Evolutionary conservation across 768 basidiomycete species (phyloP).

Genomic region (Podaxis pistillaris): DNA sequence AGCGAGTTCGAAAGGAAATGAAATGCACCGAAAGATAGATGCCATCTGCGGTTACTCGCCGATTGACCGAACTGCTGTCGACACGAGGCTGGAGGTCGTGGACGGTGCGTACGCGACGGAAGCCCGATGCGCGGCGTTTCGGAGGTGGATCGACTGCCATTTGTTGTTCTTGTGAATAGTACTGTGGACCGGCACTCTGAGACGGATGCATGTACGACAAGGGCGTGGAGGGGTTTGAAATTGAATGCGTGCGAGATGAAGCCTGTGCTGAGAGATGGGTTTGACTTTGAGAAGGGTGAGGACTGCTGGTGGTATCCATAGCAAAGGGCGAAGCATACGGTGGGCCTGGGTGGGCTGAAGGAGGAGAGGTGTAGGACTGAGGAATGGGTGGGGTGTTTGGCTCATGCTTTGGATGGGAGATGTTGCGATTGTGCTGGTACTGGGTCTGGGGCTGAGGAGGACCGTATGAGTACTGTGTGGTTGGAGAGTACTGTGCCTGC

Average conservation of each 20-base stretch:
- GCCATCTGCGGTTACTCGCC: conserved; percentile 78
- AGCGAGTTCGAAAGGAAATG: conserved; percentile 2
- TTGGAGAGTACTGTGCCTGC: conserved; percentile 66
- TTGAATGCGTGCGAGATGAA: conserved; percentile 51
- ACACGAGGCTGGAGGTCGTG: conserved; percentile 78
- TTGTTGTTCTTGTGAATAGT: conserved; percentile 62
- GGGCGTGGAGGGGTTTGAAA: conserved; percentile 72
- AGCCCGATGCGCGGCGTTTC: conserved; percentile 71
- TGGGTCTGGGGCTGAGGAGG: conserved; percentile 36
- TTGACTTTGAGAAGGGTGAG: conserved; percentile 55
- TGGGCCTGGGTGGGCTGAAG: conserved; percentile 21
- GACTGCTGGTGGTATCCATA: conserved; percentile 67
- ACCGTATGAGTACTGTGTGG: conserved; percentile 50
- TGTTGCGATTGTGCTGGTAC: conserved; percentile 54
- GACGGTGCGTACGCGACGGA: conserved; percentile 73
- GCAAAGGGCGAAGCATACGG: conserved; percentile 39
- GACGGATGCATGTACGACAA: conserved; percentile 61
- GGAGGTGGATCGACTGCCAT: conserved; percentile 74
- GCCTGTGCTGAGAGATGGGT: conserved; percentile 50
- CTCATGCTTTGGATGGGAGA: conserved; percentile 58
- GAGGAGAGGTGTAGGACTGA: conserved; percentile 59
- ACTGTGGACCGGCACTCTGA: conserved; percentile 49
- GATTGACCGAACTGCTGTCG: conserved; percentile 57
- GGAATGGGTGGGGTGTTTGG: conserved; percentile 45
- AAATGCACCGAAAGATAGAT: conserved; percentile 76